Evolutionary conservation across 495 filamentous ascomycete species (phyloP), one percentile per base, ranked within the genome.

Genomic region (Pyrenula aspistea): DNA sequence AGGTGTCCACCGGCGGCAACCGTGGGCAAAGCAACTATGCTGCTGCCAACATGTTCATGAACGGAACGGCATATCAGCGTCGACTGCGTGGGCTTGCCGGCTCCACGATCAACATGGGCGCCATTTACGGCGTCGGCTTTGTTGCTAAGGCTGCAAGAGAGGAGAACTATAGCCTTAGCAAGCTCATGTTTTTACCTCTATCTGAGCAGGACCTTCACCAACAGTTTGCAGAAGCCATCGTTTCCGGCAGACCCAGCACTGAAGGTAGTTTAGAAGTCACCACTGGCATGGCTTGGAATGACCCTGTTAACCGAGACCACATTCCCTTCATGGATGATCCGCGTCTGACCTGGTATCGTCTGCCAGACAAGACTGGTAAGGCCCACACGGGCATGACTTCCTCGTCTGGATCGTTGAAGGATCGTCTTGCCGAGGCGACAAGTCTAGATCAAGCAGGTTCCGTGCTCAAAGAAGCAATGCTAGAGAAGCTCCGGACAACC

Each of bases 21-120:
- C 60, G 65, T 49, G 79, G 79, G 0, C 83, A 87, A 64, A 69
- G 76, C 0, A 79, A 76, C 12, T 87, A 87, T 62, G 70, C 73
- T 19, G 80, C 82, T 2, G 80, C 78, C 2, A 84, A 82, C 65
- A 68, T 67, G 48, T 84, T 76, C 69, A 67, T 61, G 69, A 70
- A 49, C 8, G 52, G 56, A 10, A 52, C 78, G 0, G 68, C 66
- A 1, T 59, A 56, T 51, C 68, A 64, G 49, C 61, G 67, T 0
- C 60, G 57, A 20, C 53, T 48, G 0, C 51, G 53, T n/a, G 60
- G 61, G 0, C 56, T 70, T 0, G 53, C 63, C 0, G 65, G 59
- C 0, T 52, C 58, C 21, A 59, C 61, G 12, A 53, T 73, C 24
- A 63, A 70, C 47, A 60, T 72, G 24, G 67, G 69, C 1, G 53